A percentile compares a stretch with the other conserved stretches of the same genome.
These are phyloP conservation scores for Juncus effusus DNA, from an alignment of 176 grass and related monocot species.

Conservation along the genomic window DNA sequence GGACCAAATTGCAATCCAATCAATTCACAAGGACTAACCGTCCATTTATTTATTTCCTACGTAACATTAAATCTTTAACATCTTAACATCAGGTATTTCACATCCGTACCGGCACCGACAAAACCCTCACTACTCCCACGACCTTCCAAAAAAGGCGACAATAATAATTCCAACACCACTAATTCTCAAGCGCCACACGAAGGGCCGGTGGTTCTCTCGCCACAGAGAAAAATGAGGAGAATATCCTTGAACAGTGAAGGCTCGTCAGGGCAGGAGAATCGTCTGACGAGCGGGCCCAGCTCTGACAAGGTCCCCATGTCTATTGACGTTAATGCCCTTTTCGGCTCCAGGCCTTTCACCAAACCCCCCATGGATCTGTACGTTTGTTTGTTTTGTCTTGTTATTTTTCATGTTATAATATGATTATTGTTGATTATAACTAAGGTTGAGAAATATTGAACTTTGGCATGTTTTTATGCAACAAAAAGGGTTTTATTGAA, in stretches of 20 bases:
- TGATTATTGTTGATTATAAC: too few species aligned
- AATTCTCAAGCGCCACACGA: constrained; percentile 53
- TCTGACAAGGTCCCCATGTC: constrained; percentile 88
- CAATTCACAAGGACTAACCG: too few species aligned
- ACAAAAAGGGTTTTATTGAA: too few species aligned
- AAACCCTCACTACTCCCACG: constrained; percentile 75
- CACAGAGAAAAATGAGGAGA: constrained; percentile 81
- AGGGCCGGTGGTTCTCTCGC: constrained; percentile 72
- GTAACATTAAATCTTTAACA: too few species aligned
- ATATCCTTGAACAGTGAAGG: constrained; percentile 60
- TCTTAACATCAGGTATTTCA: constrained; percentile 74
- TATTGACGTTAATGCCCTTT: constrained; percentile 79
- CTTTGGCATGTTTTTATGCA: too few species aligned
- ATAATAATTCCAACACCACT: constrained; percentile 43
- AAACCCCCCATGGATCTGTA: constrained; percentile 81
- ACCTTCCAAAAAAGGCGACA: constrained; percentile 68
- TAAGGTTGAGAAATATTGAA: too few species aligned
- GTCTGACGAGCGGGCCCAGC: constrained; percentile 43
- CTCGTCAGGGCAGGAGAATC: constrained; percentile 36
- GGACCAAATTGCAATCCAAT: too few species aligned
- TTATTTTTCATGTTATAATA: background rate
- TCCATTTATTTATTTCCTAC: too few species aligned
- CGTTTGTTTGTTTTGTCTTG: constrained; percentile 10
- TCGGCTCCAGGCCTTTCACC: constrained; percentile 72
- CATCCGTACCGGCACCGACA: constrained; percentile 80